Conservation (phyloP, 2,329 filamentous ascomycete genomes). For the Magnaporthiopsis incrustans region DNA sequence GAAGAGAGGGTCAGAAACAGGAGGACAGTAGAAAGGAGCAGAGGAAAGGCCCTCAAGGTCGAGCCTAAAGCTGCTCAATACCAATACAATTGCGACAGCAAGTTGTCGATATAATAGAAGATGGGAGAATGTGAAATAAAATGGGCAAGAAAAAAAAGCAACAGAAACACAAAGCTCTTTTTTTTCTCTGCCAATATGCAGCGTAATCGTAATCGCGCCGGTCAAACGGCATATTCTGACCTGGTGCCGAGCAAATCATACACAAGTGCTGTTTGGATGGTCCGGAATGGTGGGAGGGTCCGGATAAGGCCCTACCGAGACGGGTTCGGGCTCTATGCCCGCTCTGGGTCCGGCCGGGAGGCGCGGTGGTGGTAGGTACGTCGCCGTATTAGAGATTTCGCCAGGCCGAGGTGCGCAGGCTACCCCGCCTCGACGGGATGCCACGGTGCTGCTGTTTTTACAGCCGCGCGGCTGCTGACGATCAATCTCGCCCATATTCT, state of each 20-base stretch:
- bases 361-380: background rate
- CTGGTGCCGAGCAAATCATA: background rate
- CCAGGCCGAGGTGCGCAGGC: background rate
- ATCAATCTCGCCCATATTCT: conserved; percentile 10
- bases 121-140: background rate
- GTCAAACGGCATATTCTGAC: background rate
- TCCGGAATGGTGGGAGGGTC: background rate
- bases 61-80: background rate
- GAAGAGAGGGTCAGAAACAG: background rate
- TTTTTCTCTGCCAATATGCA: background rate
- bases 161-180: background rate
- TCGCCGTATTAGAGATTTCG: background rate
- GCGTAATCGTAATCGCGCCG: background rate
- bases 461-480: background rate
- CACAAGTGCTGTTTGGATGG: background rate
- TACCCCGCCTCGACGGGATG: background rate
- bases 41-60: background rate
- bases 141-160: background rate
- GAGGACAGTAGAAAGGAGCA: background rate
- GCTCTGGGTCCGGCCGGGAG: too few species aligned
- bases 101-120: background rate
- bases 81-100: background rate
- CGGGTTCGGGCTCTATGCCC: background rate
- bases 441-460: background rate
- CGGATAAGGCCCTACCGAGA: background rate